Conservation (phyloP, 2,329 filamentous ascomycete species). For the Ophiostoma sp. region DNA sequence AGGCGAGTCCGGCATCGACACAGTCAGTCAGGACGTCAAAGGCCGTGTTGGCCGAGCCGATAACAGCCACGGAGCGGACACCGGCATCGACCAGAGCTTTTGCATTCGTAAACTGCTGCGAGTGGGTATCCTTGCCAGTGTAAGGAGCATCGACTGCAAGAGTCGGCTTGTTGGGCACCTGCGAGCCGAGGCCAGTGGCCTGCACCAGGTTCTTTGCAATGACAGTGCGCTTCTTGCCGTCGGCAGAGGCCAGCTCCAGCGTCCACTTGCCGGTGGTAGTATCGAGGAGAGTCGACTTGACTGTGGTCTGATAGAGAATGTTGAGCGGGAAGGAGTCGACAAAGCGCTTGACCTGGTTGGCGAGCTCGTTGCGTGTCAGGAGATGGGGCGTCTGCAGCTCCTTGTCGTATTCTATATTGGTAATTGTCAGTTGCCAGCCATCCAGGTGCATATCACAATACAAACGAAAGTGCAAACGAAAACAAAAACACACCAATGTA, state of each 20-base stretch:
- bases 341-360: background rate
- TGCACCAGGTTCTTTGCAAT: constrained; percentile 3
- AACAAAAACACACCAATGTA: background rate
- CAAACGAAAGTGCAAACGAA: background rate
- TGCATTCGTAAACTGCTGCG: background rate
- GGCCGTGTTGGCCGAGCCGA: background rate
- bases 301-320: background rate
- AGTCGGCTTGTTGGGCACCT: background rate
- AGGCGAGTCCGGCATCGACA: background rate
- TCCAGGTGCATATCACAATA: background rate
- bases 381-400: background rate
- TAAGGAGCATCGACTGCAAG: background rate
- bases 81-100: background rate
- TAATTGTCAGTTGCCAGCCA: background rate
- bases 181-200: constrained; percentile 4
- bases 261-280: background rate
- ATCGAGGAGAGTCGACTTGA: background rate
- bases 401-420: background rate
- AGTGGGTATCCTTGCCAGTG: background rate
- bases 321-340: background rate
- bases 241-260: background rate
- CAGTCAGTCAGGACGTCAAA: constrained; percentile 1
- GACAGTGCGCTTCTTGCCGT: background rate
- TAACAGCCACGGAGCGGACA: background rate
- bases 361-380: background rate